Conservation (phyloP, 2,329 filamentous ascomycete species). For the Epichloe aotearoae region DNA sequence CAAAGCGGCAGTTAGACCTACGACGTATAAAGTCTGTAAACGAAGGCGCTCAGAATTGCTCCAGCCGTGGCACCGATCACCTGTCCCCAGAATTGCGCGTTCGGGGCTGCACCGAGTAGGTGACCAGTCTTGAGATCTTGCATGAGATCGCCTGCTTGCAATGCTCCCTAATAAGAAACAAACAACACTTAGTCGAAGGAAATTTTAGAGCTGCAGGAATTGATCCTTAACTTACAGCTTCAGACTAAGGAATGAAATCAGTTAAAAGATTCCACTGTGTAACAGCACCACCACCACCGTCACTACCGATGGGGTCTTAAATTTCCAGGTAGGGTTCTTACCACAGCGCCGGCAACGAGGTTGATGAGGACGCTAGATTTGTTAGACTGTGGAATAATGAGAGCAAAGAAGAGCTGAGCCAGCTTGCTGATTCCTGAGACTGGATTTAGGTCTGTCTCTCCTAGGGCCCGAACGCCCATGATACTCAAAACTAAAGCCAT, state of each 20-base stretch:
- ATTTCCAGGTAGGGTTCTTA: constrained; percentile 10
- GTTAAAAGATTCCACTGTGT: background rate
- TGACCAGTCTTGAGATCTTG: constrained; percentile 97
- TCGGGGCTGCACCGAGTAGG: constrained; percentile 78
- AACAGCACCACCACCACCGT: too few species aligned
- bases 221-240: constrained; percentile 20
- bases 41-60: constrained; percentile 69
- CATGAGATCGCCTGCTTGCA: constrained; percentile 93
- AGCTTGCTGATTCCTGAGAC: constrained; percentile 95
- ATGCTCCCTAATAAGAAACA: constrained; percentile 40
- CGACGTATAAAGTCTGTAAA: constrained; percentile 78
- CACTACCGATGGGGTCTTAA: too few species aligned
- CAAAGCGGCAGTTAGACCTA: constrained; percentile 10
- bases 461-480: constrained; percentile 55
- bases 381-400: constrained; percentile 69
- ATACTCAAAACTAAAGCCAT: constrained; percentile 71
- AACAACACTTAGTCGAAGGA: background rate
- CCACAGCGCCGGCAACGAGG: constrained; percentile 78
- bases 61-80: constrained; percentile 80
- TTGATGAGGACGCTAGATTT: constrained; percentile 90
- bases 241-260: constrained; percentile 18
- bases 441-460: constrained; percentile 87
- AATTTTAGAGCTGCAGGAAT: background rate
- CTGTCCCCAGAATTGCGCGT: constrained; percentile 93
- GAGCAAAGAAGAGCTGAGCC: constrained; percentile 86